phyloP scores from a whole-genome alignment of 441 rosid species.

The Adansonia grandidieri region DNA sequence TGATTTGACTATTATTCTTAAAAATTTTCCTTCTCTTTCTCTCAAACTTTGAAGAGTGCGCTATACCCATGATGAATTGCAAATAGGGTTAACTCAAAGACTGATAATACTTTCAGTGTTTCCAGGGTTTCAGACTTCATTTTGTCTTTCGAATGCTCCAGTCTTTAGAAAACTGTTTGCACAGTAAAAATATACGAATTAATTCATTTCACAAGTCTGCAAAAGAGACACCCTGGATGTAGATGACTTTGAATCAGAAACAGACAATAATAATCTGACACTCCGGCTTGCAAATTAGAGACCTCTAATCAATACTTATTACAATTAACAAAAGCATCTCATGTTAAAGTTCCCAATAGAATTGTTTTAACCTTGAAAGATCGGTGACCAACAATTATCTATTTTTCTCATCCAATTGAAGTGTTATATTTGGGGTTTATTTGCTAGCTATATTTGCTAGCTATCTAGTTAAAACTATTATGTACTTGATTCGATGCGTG shows the following conservation, averaged over 20 bases:
- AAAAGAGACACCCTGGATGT: constrained; percentile 15
- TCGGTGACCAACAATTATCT: neutral
- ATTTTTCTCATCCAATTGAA: neutral
- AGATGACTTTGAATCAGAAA: constrained; percentile 19
- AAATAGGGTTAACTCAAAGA: neutral
- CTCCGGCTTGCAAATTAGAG: constrained; percentile 11
- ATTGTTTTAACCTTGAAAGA: neutral
- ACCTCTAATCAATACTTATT: neutral
- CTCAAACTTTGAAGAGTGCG: constrained; percentile 14
- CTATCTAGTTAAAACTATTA: neutral
- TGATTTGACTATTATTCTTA: neutral
- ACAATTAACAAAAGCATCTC: neutral
- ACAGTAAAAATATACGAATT: neutral
- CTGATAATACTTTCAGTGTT: neutral
- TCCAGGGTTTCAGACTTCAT: constrained; percentile 14
- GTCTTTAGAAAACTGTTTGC: neutral
- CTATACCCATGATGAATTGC: neutral
- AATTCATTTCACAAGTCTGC: constrained; percentile 5
- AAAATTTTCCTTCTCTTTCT: neutral
- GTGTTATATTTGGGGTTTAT: neutral
- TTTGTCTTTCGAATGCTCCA: neutral
- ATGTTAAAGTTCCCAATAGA: neutral
- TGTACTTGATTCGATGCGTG: neutral
- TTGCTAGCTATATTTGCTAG: neutral
- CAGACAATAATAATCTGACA: constrained; percentile 21